Conservation (phyloP, 805 yeast species). For the Grigorovia transvaalensis region DNA sequence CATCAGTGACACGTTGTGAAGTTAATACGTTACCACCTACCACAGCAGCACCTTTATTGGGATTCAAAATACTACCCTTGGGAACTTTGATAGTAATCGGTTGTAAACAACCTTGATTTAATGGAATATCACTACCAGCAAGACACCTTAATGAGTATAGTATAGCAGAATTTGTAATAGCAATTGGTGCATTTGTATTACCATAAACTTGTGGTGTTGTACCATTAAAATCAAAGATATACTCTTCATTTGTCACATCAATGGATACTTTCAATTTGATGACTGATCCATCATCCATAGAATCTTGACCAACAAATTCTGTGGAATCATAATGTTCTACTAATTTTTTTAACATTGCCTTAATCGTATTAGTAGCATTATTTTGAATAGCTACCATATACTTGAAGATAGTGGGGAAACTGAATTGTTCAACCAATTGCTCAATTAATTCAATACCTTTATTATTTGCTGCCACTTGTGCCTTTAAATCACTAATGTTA, state of each 20-base stretch:
- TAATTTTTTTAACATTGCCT: slow-evolving; percentile 38
- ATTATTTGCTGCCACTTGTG: slow-evolving; percentile 82
- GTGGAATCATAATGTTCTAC: slow-evolving; percentile 33
- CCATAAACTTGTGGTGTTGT: slow-evolving; percentile 84
- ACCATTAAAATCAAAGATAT: slow-evolving; percentile 74
- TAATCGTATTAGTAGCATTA: slow-evolving; percentile 68
- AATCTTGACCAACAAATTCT: slow-evolving; percentile 45
- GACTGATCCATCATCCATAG: slow-evolving; percentile 73
- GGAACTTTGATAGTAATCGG: slow-evolving; percentile 68
- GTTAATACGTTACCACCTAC: slow-evolving; percentile 95
- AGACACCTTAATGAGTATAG: slow-evolving; percentile 78
- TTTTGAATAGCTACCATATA: slow-evolving; percentile 78
- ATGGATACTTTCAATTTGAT: slow-evolving; percentile 48
- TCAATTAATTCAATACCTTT: slow-evolving; percentile 66
- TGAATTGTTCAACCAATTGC: slow-evolving; percentile 51
- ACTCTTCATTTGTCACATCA: slow-evolving; percentile 42
- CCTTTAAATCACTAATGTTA: slow-evolving; percentile 73
- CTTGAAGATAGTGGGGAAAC: slow-evolving; percentile 45
- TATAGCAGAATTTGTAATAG: slow-evolving; percentile 82
- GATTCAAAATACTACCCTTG: slow-evolving; percentile 53
- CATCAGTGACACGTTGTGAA: slow-evolving; percentile 87
- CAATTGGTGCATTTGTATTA: slow-evolving; percentile 85
- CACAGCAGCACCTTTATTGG: slow-evolving; percentile 79
- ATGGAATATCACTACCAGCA: slow-evolving; percentile 79
- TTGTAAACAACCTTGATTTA: slow-evolving; percentile 83